Base-by-base conservation (phyloP, 2,329 filamentous ascomycete genomes). In the Neurospora sp. region DNA sequence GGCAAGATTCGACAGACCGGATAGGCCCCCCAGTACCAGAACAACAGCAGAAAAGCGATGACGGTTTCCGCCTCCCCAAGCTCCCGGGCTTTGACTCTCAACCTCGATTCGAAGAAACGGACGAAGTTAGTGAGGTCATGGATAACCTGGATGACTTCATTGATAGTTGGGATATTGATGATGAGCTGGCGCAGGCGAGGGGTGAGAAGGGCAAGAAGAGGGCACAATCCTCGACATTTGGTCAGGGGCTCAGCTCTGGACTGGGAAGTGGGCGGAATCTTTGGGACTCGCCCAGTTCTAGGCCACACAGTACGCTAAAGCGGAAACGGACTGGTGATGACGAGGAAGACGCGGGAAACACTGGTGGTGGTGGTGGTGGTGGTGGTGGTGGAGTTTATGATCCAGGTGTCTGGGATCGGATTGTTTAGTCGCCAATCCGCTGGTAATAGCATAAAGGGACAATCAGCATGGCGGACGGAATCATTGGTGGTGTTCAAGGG, bases 71-170 rank as follows among this genome's bases (percentile, higher is more conserved):
- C 7, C 28, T 62, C 1, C 52, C 52, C 8, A 62, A 1, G 6
- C 52, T 62, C 1, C 52, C 28, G 0, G 52, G 52, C 52, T 62
- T 62, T 0, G 23, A 33, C 52, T 62, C 52, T 3, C 52, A 62
- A 9, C 52, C 52, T 62, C 52, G 15, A 4, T 3, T 15, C 11
- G 11, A 52, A 8, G 46, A 28, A 15, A 28, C 23, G 3, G 52
- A 85, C 71, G 82, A 83, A 69, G 83, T 83, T 43, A 81, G 78
- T n/a, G 81, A 78, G 4, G 83, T 85, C 1, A 76, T 85, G 70
- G 78, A 81, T 23, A 82, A 85, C 71, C 74, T 85, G 6, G 80
- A 79, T 67, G 81, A 84, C 19, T 85, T 84, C 69, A 73, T 84
- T 8, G 80, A 81, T 13, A 75, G 76, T 17, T 80, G 78, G 76